Evolutionary conservation across 2,329 filamentous ascomycete genomes (phyloP).

Genomic region (Apiospora koreana): DNA sequence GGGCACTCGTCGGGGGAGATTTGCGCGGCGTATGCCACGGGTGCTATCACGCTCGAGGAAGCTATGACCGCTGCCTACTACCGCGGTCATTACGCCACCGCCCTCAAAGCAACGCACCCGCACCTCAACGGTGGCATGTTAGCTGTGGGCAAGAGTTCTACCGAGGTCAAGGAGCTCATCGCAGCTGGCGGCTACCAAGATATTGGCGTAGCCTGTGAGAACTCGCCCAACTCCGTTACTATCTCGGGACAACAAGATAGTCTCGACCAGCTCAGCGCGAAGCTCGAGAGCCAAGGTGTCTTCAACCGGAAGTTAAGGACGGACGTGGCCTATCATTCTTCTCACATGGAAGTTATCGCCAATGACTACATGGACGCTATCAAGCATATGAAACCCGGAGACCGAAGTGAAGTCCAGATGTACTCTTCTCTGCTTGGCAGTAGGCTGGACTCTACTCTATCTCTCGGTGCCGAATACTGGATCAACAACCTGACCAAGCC

Average conservation of each 20-base stretch:
- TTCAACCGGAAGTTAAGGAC: slow-evolving; percentile 31
- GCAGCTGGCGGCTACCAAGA: not conserved
- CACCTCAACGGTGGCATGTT: slow-evolving; percentile 29
- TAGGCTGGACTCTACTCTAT: slow-evolving; percentile 4
- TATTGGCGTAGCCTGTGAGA: slow-evolving; percentile 30
- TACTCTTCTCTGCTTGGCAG: slow-evolving; percentile 12
- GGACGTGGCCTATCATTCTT: slow-evolving; percentile 35
- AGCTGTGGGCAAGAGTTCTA: slow-evolving; percentile 26
- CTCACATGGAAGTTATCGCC: slow-evolving; percentile 28
- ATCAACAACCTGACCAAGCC: slow-evolving; percentile 12
- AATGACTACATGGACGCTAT: slow-evolving; percentile 16
- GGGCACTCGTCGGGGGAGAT: slow-evolving; percentile 43
- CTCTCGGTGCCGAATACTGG: slow-evolving; percentile 6
- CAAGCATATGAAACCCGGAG: not conserved
- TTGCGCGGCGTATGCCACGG: slow-evolving; percentile 34
- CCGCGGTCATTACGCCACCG: slow-evolving; percentile 16
- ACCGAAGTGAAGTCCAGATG: slow-evolving; percentile 13
- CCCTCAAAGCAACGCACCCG: not conserved
- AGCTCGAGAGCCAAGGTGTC: slow-evolving; percentile 20
- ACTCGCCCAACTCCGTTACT: slow-evolving; percentile 33
- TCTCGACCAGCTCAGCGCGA: slow-evolving; percentile 21
- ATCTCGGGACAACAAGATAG: slow-evolving; percentile 30
- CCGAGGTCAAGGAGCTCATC: slow-evolving; percentile 13
- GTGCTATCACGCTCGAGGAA: slow-evolving; percentile 17
- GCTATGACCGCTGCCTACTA: slow-evolving; percentile 20